phyloP scores from a whole-genome alignment of 228 moss, liverwort and hornwort genomes.

The Sphagnum magellanicum region DNA sequence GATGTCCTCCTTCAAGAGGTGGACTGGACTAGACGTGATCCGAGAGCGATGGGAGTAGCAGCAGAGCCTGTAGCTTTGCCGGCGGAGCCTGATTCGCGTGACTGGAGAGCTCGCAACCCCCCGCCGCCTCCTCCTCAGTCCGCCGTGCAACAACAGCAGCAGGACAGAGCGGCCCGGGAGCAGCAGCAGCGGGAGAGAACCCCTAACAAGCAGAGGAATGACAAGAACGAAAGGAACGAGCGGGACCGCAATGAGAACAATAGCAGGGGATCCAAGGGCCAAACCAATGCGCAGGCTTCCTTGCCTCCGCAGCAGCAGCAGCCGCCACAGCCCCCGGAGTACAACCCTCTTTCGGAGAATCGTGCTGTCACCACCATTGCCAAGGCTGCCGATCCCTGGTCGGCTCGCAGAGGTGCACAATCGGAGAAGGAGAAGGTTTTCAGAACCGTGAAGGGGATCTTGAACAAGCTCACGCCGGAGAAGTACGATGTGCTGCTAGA shows the following conservation, averaged over 20 bases:
- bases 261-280: slow-evolving; percentile 7
- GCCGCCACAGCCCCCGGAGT: slow-evolving; percentile 16
- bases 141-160: slow-evolving; percentile 46
- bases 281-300: slow-evolving; percentile 17
- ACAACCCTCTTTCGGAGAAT: slow-evolving; percentile 8
- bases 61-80: not conserved
- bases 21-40: slow-evolving; percentile 43
- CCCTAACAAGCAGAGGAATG: slow-evolving; percentile 15
- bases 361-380: slow-evolving; percentile 51
- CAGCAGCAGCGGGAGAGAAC: slow-evolving; percentile 13
- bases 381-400: slow-evolving; percentile 66
- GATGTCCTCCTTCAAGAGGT: slow-evolving; percentile 11
- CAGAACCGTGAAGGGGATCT: slow-evolving; percentile 54
- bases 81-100: slow-evolving; percentile 57
- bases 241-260: no score
- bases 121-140: slow-evolving; percentile 36
- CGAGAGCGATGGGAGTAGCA: slow-evolving; percentile 10
- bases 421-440: slow-evolving; percentile 63
- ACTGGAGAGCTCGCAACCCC: slow-evolving; percentile 80
- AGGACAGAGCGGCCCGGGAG: slow-evolving; percentile 10
- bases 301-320: slow-evolving; percentile 8
- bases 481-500: slow-evolving; percentile 53
- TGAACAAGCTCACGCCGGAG: slow-evolving; percentile 79
- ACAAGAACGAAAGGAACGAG: slow-evolving; percentile 5
- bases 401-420: slow-evolving; percentile 48